A percentile compares a stretch with the other conserved stretches of the same genome.
These are phyloP conservation scores for Penicillium brevicompactum DNA, from an alignment of 2,329 filamentous ascomycete genomes.

Conservation along the genomic window DNA sequence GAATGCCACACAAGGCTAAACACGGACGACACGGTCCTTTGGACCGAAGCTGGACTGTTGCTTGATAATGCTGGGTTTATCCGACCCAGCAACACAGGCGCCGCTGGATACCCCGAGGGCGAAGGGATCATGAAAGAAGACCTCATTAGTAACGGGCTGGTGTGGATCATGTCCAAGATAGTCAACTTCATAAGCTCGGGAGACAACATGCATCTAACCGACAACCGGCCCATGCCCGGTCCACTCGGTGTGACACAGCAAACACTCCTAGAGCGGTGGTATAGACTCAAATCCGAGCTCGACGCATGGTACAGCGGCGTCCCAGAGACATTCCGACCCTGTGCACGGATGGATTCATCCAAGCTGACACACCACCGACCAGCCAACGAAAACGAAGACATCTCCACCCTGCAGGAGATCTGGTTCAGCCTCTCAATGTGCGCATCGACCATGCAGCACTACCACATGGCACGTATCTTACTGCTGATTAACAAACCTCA, in stretches of 20 bases:
- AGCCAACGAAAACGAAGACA: constrained; percentile 36
- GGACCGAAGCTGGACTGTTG: constrained; percentile 65
- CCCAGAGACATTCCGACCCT: constrained; percentile 62
- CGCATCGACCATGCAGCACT: constrained; percentile 60
- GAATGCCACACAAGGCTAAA: constrained; percentile 63
- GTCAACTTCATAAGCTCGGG: constrained; percentile 65
- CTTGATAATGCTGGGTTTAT: constrained; percentile 57
- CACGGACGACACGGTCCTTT: constrained; percentile 63
- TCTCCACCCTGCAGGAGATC: constrained; percentile 54
- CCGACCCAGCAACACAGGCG: constrained; percentile 43
- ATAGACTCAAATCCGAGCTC: constrained; percentile 58
- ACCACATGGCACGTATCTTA: constrained; percentile 47
- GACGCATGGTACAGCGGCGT: constrained; percentile 62
- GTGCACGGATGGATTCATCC: constrained; percentile 51
- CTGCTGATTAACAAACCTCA: constrained; percentile 47
- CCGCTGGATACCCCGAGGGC: constrained; percentile 36
- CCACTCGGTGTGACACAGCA: constrained; percentile 40
- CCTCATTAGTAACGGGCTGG: constrained; percentile 63
- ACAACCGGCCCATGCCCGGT: constrained; percentile 28
- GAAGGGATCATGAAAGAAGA: constrained; percentile 61
- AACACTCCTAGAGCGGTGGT: constrained; percentile 52
- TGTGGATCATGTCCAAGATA: constrained; percentile 68
- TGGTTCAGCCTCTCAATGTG: constrained; percentile 70
- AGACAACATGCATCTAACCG: constrained; percentile 48
- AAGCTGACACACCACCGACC: constrained; percentile 22